Conservation (phyloP, 2,329 filamentous ascomycete genomes). For the Aureobasidium melanogenum region DNA sequence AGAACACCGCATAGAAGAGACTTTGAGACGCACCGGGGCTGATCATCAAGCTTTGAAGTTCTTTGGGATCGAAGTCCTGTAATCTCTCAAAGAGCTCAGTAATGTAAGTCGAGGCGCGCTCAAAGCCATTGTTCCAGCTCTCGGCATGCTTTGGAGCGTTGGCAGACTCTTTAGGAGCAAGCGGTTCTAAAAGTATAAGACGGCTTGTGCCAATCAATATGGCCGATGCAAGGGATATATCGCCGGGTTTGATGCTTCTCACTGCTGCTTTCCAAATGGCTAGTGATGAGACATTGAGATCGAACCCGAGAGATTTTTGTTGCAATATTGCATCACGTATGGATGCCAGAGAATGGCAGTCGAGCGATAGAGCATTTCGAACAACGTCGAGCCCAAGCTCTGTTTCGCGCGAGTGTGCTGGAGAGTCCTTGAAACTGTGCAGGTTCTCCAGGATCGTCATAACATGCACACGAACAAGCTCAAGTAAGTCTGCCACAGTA, state of each 20-base stretch:
- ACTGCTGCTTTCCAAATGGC: constrained; percentile 72
- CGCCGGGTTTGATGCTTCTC: constrained; percentile 55
- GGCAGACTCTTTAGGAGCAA: constrained; percentile 36
- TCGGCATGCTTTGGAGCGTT: constrained; percentile 47
- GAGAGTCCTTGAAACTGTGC: constrained; percentile 22
- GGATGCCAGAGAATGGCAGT: constrained; percentile 59
- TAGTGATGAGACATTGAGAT: constrained; percentile 60
- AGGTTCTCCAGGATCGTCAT: constrained; percentile 26
- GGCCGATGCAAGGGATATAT: constrained; percentile 63
- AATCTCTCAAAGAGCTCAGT: constrained; percentile 69
- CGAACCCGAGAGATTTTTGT: constrained; percentile 53
- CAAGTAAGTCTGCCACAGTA: constrained; percentile 49
- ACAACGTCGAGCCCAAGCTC: constrained; percentile 54
- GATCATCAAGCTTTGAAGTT: constrained; percentile 62
- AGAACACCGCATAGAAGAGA: constrained; percentile 71
- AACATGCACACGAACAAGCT: constrained; percentile 54
- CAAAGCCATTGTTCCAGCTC: constrained; percentile 71
- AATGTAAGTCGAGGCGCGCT: constrained; percentile 53
- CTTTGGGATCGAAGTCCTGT: constrained; percentile 61
- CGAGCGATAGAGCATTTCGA: constrained; percentile 57
- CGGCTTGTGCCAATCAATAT: constrained; percentile 63
- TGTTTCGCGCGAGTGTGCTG: constrained; percentile 7
- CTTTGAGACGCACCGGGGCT: constrained; percentile 61
- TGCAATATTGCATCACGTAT: constrained; percentile 60
- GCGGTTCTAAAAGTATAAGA: constrained; percentile 66